These are phyloP conservation scores for Nicotiana sylvestris DNA, from an alignment of 257 asterid genomes.

Conservation along the genomic window DNA sequence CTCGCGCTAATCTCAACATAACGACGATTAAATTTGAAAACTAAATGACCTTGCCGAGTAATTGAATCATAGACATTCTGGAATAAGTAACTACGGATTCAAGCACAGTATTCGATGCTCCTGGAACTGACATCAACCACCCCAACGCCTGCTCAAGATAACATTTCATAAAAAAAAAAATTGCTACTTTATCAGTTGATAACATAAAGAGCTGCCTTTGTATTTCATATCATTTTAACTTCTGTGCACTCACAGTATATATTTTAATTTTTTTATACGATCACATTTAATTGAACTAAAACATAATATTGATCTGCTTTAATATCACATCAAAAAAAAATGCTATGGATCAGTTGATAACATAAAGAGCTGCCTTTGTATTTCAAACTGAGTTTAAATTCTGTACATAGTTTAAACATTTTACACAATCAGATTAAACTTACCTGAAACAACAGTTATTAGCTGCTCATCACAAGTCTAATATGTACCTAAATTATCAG, in stretches of 20 bases:
- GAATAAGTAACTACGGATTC: conserved; percentile 85
- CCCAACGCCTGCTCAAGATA: conserved; percentile 61
- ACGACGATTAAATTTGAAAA: background rate
- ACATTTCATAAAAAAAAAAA: conserved; percentile 10
- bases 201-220: background rate
- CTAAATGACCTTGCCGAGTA: conserved; percentile 66
- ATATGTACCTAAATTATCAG: too few species aligned
- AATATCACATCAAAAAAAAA: conserved; percentile 31
- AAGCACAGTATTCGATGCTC: conserved; percentile 80
- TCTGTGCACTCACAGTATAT: background rate
- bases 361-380: too few species aligned
- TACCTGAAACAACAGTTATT: too few species aligned
- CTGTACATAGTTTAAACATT: too few species aligned
- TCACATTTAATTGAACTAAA: background rate
- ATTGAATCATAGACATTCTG: conserved; percentile 77
- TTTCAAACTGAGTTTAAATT: too few species aligned
- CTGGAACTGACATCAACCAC: conserved; percentile 90
- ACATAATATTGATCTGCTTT: background rate
- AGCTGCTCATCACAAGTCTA: too few species aligned
- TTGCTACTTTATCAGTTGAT: background rate
- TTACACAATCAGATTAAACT: too few species aligned
- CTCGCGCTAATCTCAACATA: background rate
- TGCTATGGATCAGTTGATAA: too few species aligned
- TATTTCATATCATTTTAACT: background rate
- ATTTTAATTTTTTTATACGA: too few species aligned